Conservation (phyloP, 176 grass and related monocot species). For the Carex kokanica region DNA sequence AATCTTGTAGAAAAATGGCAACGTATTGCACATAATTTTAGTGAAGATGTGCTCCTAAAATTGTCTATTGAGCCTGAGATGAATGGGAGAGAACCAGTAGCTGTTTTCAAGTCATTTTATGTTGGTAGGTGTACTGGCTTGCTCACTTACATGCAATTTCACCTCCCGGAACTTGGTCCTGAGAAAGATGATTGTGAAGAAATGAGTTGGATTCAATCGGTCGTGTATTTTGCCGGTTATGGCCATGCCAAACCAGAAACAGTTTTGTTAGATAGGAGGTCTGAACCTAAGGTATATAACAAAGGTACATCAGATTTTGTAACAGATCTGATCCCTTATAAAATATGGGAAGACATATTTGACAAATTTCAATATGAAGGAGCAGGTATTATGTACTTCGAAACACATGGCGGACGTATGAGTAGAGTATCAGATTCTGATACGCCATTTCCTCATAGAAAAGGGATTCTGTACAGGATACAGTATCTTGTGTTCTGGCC, state of each 20-base stretch:
- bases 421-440: slow-evolving; percentile 23
- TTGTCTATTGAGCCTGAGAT: background rate
- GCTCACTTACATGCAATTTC: too few species aligned
- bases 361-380: slow-evolving; percentile 38
- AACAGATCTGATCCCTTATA: slow-evolving; percentile 25
- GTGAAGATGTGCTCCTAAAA: slow-evolving; percentile 39
- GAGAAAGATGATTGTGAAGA: slow-evolving; percentile 39
- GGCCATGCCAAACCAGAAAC: slow-evolving; percentile 27
- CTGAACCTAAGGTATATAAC: slow-evolving; percentile 32
- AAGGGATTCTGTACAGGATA: slow-evolving; percentile 40
- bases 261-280: slow-evolving; percentile 40
- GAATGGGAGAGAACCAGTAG: background rate
- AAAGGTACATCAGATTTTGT: slow-evolving; percentile 70
- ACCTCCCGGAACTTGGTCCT: slow-evolving; percentile 40
- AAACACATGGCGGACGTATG: slow-evolving; percentile 49
- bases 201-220: slow-evolving; percentile 58
- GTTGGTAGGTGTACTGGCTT: too few species aligned
- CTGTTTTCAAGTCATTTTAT: too few species aligned
- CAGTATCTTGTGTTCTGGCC: slow-evolving; percentile 50
- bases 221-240: slow-evolving; percentile 54
- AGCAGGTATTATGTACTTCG: slow-evolving; percentile 42
- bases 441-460: slow-evolving; percentile 62
- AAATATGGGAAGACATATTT: slow-evolving; percentile 35
- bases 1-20: slow-evolving; percentile 52
- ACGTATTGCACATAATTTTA: slow-evolving; percentile 46